Conservation (phyloP, 495 filamentous ascomycete species). For the Penicillium cosmopolitanum region DNA sequence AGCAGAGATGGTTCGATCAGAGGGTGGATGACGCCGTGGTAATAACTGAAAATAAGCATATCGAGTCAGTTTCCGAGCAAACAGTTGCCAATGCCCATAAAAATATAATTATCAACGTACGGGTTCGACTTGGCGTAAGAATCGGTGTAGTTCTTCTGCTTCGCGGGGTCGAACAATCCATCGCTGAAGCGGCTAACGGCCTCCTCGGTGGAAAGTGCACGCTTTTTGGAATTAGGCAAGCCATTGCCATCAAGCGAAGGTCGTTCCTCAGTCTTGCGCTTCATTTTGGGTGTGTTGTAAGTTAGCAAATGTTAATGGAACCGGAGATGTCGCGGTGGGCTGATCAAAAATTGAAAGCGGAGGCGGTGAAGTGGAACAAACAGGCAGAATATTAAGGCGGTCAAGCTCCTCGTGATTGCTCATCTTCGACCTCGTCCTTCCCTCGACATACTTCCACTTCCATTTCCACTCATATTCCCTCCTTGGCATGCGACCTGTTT, state of each 20-base stretch:
- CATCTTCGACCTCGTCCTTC: background rate
- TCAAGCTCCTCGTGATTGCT: background rate
- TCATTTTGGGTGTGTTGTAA: conserved; percentile 42
- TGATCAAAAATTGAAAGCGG: conserved; percentile 23
- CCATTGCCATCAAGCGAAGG: conserved; percentile 44
- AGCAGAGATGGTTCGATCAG: conserved; percentile 80
- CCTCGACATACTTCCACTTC: too few species aligned
- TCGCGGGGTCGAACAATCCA: conserved; percentile 71
- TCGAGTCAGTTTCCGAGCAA: conserved; percentile 13
- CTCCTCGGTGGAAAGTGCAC: conserved; percentile 54
- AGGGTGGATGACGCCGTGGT: conserved; percentile 82
- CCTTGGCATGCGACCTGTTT: too few species aligned
- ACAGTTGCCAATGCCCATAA: conserved; percentile 5
- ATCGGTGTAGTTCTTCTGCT: conserved; percentile 67
- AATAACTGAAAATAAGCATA: conserved; percentile 58
- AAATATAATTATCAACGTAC: conserved; percentile 40
- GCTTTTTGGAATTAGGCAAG: conserved; percentile 51
- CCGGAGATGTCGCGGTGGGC: background rate
- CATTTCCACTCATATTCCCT: too few species aligned
- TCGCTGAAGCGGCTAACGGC: conserved; percentile 64
- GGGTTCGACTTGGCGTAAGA: conserved; percentile 74
- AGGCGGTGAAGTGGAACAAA: conserved; percentile 22
- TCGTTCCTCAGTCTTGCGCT: conserved; percentile 55
- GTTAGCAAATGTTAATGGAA: too few species aligned
- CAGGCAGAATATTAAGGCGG: conserved; percentile 10